phyloP scores from a whole-genome alignment of 805 yeast species.

The Wickerhamiella kurtzmanii region DNA sequence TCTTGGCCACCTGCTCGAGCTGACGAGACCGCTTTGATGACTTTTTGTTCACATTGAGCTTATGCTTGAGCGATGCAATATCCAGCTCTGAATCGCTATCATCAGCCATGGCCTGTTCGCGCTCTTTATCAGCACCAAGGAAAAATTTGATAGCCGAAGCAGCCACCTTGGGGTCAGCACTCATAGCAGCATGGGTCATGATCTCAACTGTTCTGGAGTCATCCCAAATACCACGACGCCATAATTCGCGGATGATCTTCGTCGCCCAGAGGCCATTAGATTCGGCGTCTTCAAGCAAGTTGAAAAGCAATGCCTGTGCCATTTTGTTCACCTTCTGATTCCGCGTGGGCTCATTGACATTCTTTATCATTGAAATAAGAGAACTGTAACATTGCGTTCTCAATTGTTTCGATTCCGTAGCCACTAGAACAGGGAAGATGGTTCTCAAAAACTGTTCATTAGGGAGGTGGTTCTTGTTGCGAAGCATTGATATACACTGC shows the following conservation, averaged over 20 bases:
- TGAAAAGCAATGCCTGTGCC: conserved; percentile 85
- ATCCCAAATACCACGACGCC: conserved; percentile 98
- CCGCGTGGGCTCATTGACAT: conserved; percentile 76
- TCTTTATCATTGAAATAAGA: conserved; percentile 61
- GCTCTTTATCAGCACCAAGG: conserved; percentile 87
- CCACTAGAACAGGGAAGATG: conserved; percentile 62
- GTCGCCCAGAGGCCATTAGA: conserved; percentile 94
- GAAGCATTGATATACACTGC: conserved; percentile 75
- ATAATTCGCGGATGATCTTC: conserved; percentile 80
- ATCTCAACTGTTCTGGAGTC: conserved; percentile 94
- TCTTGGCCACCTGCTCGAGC: conserved; percentile 58
- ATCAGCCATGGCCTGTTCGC: conserved; percentile 66
- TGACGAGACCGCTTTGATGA: conserved; percentile 67
- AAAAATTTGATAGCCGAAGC: conserved; percentile 84
- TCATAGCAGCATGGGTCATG: conserved; percentile 91
- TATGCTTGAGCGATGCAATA: conserved; percentile 61
- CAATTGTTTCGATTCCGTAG: conserved; percentile 66
- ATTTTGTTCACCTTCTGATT: conserved; percentile 80
- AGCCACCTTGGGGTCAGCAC: conserved; percentile 75
- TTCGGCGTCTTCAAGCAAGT: conserved; percentile 66
- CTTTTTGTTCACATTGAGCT: conserved; percentile 71
- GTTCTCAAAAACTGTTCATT: conserved; percentile 77
- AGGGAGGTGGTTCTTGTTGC: conserved; percentile 67
- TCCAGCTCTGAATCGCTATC: conserved; percentile 59
- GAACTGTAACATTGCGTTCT: conserved; percentile 74